phyloP scores from a whole-genome alignment of 495 filamentous ascomycete species.

The Penicillium lividum region DNA sequence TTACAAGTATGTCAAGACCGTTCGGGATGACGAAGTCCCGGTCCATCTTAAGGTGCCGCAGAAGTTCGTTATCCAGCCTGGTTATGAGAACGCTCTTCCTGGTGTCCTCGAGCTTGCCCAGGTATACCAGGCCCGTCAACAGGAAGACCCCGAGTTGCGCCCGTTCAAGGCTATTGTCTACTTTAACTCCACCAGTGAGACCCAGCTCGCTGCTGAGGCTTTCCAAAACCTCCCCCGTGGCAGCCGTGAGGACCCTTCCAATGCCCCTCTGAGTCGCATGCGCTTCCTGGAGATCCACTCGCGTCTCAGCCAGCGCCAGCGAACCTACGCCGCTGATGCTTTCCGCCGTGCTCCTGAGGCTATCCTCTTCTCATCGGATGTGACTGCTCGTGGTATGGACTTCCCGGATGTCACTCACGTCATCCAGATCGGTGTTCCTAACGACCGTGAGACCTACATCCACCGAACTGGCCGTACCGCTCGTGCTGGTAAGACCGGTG shows the following conservation, averaged over 20 bases:
- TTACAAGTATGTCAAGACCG: slow-evolving; percentile 82
- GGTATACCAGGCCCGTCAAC: slow-evolving; percentile 47
- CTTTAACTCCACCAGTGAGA: slow-evolving; percentile 74
- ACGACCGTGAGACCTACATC: slow-evolving; percentile 65
- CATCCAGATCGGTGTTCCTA: slow-evolving; percentile 66
- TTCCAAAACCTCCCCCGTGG: slow-evolving; percentile 55
- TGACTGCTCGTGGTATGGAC: slow-evolving; percentile 89
- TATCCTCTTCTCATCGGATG: slow-evolving; percentile 89
- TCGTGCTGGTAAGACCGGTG: slow-evolving; percentile 72
- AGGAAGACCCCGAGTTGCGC: slow-evolving; percentile 32
- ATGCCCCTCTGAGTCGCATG: slow-evolving; percentile 48
- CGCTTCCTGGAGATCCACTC: slow-evolving; percentile 74
- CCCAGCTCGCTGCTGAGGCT: slow-evolving; percentile 59
- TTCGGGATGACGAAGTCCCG: slow-evolving; percentile 73
- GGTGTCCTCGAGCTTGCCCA: slow-evolving; percentile 72
- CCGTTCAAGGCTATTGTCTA: slow-evolving; percentile 97
- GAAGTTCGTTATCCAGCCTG: slow-evolving; percentile 60
- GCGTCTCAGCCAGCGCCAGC: slow-evolving; percentile 65
- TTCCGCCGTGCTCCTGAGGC: slow-evolving; percentile 66
- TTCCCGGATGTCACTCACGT: slow-evolving; percentile 74
- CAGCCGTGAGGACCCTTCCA: slow-evolving; percentile 7
- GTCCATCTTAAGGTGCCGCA: slow-evolving; percentile 87
- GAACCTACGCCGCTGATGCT: slow-evolving; percentile 65
- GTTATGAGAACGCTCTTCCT: slow-evolving; percentile 77
- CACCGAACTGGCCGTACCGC: slow-evolving; percentile 74